Conservation (phyloP, 805 yeast genomes). For the Starmerella scarabaei region DNA sequence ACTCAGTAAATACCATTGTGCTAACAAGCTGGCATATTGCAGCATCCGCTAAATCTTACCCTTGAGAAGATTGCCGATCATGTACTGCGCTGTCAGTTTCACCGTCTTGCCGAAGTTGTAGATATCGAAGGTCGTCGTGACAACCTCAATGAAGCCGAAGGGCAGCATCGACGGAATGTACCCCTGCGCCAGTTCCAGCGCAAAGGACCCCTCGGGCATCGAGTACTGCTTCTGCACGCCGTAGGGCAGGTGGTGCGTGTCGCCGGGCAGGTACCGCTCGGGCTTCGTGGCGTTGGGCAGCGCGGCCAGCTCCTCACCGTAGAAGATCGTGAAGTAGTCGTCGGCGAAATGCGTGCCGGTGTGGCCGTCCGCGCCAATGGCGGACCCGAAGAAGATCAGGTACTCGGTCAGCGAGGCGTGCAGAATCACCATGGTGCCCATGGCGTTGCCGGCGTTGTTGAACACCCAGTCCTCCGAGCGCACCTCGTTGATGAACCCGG, state of each 20-base stretch:
- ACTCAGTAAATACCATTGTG: too few relatives aligned
- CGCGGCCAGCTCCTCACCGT: constrained; percentile 69
- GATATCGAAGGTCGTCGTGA: constrained; percentile 70
- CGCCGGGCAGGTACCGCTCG: constrained; percentile 75
- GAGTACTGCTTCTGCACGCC: constrained; percentile 73
- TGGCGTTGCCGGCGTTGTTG: constrained; percentile 97
- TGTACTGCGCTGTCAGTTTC: constrained; percentile 63
- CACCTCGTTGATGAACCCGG: constrained; percentile 57
- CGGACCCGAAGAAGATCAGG: constrained; percentile 82
- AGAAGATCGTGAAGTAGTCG: constrained; percentile 84
- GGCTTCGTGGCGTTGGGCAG: constrained; percentile 48
- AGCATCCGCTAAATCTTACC: constrained; percentile 68
- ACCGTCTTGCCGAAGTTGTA: constrained; percentile 56
- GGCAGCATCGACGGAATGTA: constrained; percentile 98
- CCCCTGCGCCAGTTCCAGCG: constrained; percentile 94
- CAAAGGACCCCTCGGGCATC: constrained; percentile 73
- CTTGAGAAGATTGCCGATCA: constrained; percentile 48
- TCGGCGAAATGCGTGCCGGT: constrained; percentile 94
- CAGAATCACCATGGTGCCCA: constrained; percentile 82
- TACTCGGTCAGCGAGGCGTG: constrained; percentile 94
- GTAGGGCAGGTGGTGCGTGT: constrained; percentile 61
- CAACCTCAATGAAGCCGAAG: constrained; percentile 74
- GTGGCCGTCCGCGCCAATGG: constrained; percentile 94
- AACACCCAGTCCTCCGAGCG: constrained; percentile 81
- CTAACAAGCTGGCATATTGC: too few relatives aligned